Conservation (phyloP, 352 stramenopile genomes). For the Pythium aristosporum region DNA sequence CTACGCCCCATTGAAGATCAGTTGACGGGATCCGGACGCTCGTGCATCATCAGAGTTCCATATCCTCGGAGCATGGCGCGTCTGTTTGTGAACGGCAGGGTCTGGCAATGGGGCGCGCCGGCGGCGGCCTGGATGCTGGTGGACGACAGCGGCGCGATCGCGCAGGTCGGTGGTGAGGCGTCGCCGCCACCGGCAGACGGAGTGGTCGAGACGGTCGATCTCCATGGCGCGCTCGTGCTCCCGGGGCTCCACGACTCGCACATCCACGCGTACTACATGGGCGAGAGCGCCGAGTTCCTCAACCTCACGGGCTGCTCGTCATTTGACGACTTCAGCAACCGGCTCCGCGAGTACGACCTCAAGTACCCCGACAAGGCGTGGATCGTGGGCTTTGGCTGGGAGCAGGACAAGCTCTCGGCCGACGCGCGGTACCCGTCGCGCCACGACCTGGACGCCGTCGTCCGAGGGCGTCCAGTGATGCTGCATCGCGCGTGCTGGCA, state of each 20-base stretch:
- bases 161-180: slow-evolving; percentile 31
- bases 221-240: slow-evolving; percentile 63
- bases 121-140: slow-evolving; percentile 61
- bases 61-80: slow-evolving; percentile 14
- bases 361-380: slow-evolving; percentile 68
- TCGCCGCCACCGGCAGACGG: slow-evolving; percentile 13
- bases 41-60: neutral
- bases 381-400: slow-evolving; percentile 86
- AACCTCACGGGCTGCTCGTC: slow-evolving; percentile 72
- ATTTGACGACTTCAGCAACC: slow-evolving; percentile 63
- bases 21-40: slow-evolving; percentile 12
- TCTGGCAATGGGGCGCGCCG: slow-evolving; percentile 59
- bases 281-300: slow-evolving; percentile 83
- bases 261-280: slow-evolving; percentile 85
- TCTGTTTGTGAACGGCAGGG: slow-evolving; percentile 59
- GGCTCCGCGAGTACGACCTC: slow-evolving; percentile 55
- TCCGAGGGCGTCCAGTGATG: slow-evolving; percentile 65
- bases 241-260: slow-evolving; percentile 88
- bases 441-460: slow-evolving; percentile 74
- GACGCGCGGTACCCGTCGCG: slow-evolving; percentile 65
- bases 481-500: slow-evolving; percentile 90
- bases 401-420: slow-evolving; percentile 74
- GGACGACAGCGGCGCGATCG: slow-evolving; percentile 42
- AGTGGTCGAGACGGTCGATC: slow-evolving; percentile 36
- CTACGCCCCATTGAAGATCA: slow-evolving; percentile 6